Conservation (phyloP, 1,284 basidiomycete species). For the Ustilago hordei region DNA sequence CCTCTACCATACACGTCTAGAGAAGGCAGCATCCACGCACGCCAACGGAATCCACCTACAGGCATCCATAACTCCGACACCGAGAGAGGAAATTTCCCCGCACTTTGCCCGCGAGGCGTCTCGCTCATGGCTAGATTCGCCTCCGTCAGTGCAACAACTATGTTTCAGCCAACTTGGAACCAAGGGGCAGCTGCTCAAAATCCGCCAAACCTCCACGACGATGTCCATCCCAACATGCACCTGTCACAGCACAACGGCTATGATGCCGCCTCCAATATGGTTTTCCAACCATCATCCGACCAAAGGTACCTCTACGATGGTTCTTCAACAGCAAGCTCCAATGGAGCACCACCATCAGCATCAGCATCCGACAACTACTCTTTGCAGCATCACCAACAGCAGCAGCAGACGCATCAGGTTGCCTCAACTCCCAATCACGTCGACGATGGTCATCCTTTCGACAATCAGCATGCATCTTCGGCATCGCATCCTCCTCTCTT, state of each 20-base stretch:
- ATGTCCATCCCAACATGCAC: constrained; percentile 13
- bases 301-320: constrained; percentile 17
- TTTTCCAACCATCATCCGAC: constrained; percentile 10
- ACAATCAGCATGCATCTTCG: not conserved
- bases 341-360: constrained; percentile 20
- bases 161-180: constrained; percentile 52
- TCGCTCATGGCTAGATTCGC: not conserved
- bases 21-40: not conserved
- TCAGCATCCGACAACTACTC: constrained; percentile 15
- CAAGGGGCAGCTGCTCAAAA: constrained; percentile 30
- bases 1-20: not conserved
- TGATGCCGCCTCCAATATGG: constrained; percentile 9
- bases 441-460: not conserved
- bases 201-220: constrained; percentile 14
- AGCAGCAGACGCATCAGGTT: constrained; percentile 6
- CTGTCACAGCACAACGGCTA: constrained; percentile 15
- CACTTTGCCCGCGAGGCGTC: not conserved
- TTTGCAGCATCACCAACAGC: constrained; percentile 14
- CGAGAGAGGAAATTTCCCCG: not conserved
- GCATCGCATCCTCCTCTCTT: constrained; percentile 13
- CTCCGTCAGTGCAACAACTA: constrained; percentile 11
- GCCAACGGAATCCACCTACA: not conserved
- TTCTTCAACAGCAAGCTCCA: constrained; percentile 7
- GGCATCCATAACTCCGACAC: not conserved
- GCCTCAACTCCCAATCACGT: not conserved